These are phyloP conservation scores for Astragalus membranaceus DNA, from an alignment of 306 rosid species.

Conservation along the genomic window DNA sequence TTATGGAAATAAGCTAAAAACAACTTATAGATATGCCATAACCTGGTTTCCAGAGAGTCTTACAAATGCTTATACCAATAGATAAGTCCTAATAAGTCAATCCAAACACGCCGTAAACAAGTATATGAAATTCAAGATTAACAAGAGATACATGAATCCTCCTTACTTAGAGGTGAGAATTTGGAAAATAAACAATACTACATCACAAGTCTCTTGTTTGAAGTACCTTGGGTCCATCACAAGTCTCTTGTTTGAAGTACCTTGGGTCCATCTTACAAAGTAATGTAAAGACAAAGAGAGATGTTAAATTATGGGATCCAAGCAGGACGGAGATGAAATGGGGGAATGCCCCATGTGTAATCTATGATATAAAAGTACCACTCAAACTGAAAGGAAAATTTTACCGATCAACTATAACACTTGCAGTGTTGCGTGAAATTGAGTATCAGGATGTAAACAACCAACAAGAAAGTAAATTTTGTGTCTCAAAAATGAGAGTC, in stretches of 20 bases:
- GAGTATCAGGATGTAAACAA: neutral
- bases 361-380: neutral
- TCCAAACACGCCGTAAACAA: too few species aligned
- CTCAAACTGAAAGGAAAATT: neutral
- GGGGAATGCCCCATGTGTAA: neutral
- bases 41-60: too few species aligned
- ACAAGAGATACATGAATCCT: too few species aligned
- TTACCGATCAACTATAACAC: neutral
- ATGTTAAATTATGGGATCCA: neutral
- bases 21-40: too few species aligned
- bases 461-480: neutral
- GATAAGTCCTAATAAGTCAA: too few species aligned
- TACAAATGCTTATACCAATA: too few species aligned
- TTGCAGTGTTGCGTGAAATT: neutral
- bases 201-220: neutral
- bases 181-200: neutral
- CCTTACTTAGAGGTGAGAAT: neutral
- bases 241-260: neutral
- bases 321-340: neutral
- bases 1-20: too few species aligned
- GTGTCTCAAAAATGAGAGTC: neutral
- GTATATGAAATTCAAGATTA: too few species aligned
- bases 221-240: too few species aligned
- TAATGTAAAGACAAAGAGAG: neutral
- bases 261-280: neutral